A percentile compares a stretch with the other conserved stretches of the same genome.
Evolutionary conservation across 306 rosid genomes (phyloP).

Genomic region (Lathyrus tuberosus): DNA sequence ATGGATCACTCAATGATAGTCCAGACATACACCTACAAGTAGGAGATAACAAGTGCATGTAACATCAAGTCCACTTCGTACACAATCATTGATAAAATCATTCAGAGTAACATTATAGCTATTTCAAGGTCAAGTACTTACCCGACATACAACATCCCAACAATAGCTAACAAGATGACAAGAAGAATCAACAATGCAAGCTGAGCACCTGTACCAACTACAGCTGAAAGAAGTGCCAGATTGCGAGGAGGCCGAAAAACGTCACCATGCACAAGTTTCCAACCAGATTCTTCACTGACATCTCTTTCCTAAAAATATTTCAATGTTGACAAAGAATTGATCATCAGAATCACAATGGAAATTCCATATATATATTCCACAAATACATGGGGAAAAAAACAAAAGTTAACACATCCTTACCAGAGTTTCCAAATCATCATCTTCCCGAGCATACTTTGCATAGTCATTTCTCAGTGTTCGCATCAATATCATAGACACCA

Average conservation of each 20-base stretch:
- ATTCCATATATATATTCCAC: too few species aligned
- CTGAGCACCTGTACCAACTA: conserved; percentile 99
- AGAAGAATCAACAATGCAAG: conserved; percentile 94
- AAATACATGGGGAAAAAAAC: neutral
- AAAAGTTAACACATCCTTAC: conserved; percentile 49
- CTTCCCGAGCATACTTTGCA: conserved; percentile 99
- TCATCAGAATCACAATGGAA: conserved; percentile 27
- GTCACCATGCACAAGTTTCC: conserved; percentile 99
- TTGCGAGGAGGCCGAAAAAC: conserved; percentile 90
- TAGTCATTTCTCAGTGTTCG: conserved; percentile 97
- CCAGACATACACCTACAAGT: conserved; percentile 21
- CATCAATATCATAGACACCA: conserved; percentile 99
- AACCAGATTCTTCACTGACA: conserved; percentile 99
- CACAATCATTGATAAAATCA: conserved; percentile 19
- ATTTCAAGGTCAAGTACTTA: conserved; percentile 31
- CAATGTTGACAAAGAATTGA: conserved; percentile 30
- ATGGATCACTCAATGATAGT: conserved; percentile 11
- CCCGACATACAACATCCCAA: conserved; percentile 97
- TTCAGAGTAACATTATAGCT: conserved; percentile 30
- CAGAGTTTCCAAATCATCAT: conserved; percentile 94
- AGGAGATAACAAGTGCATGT: conserved; percentile 20
- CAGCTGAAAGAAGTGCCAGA: conserved; percentile 91
- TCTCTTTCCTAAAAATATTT: conserved; percentile 80
- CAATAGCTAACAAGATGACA: conserved; percentile 94
- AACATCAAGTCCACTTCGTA: conserved; percentile 24